These are phyloP conservation scores for Pyrrhoderma lamaoense DNA, from an alignment of 1,284 basidiomycete genomes.

Conservation along the genomic window DNA sequence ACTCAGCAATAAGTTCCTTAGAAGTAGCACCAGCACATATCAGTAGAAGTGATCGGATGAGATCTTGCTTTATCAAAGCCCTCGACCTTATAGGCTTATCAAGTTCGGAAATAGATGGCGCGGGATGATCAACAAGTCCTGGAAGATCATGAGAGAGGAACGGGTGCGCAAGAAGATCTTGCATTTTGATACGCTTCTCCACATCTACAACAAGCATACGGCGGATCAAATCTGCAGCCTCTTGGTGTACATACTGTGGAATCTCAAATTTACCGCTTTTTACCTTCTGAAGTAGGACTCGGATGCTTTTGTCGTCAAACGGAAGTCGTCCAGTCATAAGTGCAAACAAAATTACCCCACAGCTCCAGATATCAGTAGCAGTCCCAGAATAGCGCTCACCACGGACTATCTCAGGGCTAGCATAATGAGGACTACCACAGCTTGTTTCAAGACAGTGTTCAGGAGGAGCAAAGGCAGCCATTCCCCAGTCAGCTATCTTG, in stretches of 20 bases:
- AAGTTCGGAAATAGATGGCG: conserved; percentile 60
- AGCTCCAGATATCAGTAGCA: conserved; percentile 93
- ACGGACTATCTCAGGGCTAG: conserved; percentile 95
- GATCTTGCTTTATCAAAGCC: conserved; percentile 76
- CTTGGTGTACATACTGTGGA: conserved; percentile 64
- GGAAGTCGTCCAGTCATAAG: conserved; percentile 84
- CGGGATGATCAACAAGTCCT: conserved; percentile 47
- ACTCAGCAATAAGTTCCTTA: conserved; percentile 51
- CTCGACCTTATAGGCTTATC: conserved; percentile 61
- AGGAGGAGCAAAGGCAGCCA: conserved; percentile 89
- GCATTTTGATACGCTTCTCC: conserved; percentile 79
- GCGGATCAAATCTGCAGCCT: conserved; percentile 68
- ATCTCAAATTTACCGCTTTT: conserved; percentile 82
- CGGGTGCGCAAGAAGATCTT: conserved; percentile 82
- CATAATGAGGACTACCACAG: conserved; percentile 97
- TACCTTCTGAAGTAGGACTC: conserved; percentile 83
- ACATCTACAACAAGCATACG: conserved; percentile 93
- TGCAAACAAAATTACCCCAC: conserved; percentile 85
- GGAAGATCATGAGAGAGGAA: conserved; percentile 58
- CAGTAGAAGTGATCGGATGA: conserved; percentile 82
- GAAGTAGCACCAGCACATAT: conserved; percentile 74
- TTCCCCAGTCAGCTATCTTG: conserved; percentile 99
- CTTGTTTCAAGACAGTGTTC: conserved; percentile 87
- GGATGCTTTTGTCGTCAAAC: conserved; percentile 84
- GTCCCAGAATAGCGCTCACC: conserved; percentile 91